Conservation (phyloP, 345 rosid species). For the Gossypium mustelinum region DNA sequence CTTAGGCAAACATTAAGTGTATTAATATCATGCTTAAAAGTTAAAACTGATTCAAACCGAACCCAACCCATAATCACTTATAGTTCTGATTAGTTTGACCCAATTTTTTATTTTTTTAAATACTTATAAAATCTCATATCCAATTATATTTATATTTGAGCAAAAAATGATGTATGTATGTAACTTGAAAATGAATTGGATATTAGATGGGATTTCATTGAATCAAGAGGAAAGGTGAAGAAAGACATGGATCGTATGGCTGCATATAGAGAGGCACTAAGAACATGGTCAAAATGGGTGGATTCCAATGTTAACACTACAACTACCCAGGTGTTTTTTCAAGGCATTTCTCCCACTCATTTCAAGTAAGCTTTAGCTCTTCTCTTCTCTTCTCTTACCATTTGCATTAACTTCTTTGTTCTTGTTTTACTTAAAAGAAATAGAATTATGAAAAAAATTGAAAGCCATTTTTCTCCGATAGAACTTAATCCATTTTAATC, state of each 20-base stretch:
- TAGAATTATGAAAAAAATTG: too few relatives aligned
- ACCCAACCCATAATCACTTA: too few relatives aligned
- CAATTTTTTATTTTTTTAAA: too few relatives aligned
- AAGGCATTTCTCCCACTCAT: constrained; percentile 56
- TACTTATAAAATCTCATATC: background rate
- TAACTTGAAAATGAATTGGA: background rate
- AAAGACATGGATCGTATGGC: constrained; percentile 58
- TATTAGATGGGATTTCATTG: constrained; percentile 56
- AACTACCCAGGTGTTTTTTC: constrained; percentile 44
- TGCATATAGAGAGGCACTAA: constrained; percentile 48
- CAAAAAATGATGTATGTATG: too few relatives aligned
- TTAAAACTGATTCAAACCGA: too few relatives aligned
- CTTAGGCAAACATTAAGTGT: fast-evolving
- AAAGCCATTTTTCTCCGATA: too few relatives aligned
- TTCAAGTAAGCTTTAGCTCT: constrained; percentile 31
- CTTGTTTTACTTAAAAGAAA: too few relatives aligned
- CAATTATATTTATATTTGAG: too few relatives aligned
- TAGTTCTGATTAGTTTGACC: too few relatives aligned
- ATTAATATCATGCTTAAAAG: too few relatives aligned
- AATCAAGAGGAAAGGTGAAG: constrained; percentile 28
- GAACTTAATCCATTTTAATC: too few relatives aligned
- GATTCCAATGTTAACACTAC: constrained; percentile 44
- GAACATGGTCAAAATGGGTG: constrained; percentile 58
- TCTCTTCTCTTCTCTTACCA: background rate
- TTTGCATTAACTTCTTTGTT: background rate